Conservation (phyloP, 768 basidiomycete genomes). For the Russula foetens region DNA sequence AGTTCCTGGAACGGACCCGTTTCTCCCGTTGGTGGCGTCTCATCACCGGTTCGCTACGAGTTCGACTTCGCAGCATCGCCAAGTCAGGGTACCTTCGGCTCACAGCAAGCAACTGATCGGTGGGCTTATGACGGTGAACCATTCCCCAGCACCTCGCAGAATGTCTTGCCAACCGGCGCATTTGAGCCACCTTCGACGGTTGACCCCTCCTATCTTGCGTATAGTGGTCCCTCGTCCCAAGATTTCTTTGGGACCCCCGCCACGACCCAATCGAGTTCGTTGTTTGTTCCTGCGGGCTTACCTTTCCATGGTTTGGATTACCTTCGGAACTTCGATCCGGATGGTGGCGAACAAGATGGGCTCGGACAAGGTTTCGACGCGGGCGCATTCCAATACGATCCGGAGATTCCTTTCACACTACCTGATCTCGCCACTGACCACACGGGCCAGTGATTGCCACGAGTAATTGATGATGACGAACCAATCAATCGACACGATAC, state of each 20-base stretch:
- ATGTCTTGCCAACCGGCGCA: neutral
- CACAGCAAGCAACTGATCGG: neutral
- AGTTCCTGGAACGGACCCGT: conserved; percentile 19
- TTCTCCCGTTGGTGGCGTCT: conserved; percentile 10
- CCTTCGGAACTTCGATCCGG: conserved; percentile 66
- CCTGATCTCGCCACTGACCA: conserved; percentile 26
- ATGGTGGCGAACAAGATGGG: conserved; percentile 35
- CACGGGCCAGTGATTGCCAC: neutral
- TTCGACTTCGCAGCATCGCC: conserved; percentile 15
- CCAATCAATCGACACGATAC: neutral
- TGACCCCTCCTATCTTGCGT: conserved; percentile 19
- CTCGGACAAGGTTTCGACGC: conserved; percentile 60
- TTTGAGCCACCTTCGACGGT: conserved; percentile 17
- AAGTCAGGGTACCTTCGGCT: conserved; percentile 6
- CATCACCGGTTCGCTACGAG: conserved; percentile 17
- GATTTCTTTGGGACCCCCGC: conserved; percentile 32
- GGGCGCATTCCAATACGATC: conserved; percentile 66
- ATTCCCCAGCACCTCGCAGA: conserved; percentile 12
- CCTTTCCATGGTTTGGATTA: conserved; percentile 82
- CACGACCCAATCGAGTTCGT: conserved; percentile 49
- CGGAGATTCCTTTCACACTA: conserved; percentile 65
- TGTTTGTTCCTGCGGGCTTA: conserved; percentile 64
- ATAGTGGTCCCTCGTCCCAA: conserved; percentile 3
- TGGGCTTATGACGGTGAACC: conserved; percentile 16
- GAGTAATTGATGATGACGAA: neutral